A percentile compares a stretch with the other conserved stretches of the same genome.
Evolutionary conservation across 2,329 filamentous ascomycete species (phyloP).

Genomic region (Dothiorella sarmentorum): DNA sequence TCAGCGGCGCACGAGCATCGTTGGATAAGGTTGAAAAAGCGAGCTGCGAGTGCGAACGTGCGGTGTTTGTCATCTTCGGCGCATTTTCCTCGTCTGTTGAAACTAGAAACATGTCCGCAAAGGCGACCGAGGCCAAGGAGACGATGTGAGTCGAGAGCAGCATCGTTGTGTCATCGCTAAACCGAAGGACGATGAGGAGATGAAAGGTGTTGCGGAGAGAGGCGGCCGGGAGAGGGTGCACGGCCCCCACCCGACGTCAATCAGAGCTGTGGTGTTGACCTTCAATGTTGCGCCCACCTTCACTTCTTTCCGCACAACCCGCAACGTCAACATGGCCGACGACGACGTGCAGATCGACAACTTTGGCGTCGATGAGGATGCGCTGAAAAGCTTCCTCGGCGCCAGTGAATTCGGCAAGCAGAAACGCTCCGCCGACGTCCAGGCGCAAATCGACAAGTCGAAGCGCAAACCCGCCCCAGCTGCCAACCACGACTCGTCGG

Average conservation of each 20-base stretch:
- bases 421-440: constrained; percentile 67
- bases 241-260: neutral
- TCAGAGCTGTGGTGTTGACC: constrained; percentile 1
- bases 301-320: neutral
- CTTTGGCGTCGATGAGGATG: constrained; percentile 53
- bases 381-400: constrained; percentile 67
- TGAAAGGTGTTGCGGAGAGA: neutral
- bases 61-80: neutral
- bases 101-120: too few relatives aligned
- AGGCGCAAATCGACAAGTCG: constrained; percentile 76
- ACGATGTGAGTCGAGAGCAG: too few relatives aligned
- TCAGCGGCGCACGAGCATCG: neutral
- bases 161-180: too few relatives aligned
- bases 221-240: neutral
- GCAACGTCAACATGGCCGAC: neutral
- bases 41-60: neutral
- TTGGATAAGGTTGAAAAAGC: neutral
- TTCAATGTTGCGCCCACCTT: neutral
- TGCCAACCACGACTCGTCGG: constrained; percentile 27
- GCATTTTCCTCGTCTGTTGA: neutral
- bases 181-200: neutral
- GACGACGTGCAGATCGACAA: constrained; percentile 13
- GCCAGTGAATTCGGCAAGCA: constrained; percentile 85
- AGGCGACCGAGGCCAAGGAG: neutral
- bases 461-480: constrained; percentile 51